Base-by-base conservation (phyloP, 495 filamentous ascomycete genomes). In the Penicillium canariense region DNA sequence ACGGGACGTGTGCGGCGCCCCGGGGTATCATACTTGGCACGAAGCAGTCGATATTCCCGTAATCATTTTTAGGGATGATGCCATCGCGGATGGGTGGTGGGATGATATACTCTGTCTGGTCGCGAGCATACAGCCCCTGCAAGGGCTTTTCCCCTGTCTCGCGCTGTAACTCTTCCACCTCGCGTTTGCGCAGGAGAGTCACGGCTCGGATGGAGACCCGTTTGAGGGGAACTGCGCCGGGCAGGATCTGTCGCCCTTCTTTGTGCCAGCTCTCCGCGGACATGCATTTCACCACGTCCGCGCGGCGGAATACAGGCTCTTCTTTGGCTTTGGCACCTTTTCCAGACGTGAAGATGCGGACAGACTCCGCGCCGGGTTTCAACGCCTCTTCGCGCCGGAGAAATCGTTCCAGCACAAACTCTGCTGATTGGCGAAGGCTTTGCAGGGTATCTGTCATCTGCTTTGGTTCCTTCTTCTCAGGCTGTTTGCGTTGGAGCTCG, bases 211-310 rank as follows among this genome's bases (percentile, higher is more conserved):
- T 89, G 9, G 92, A 90, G 0, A 96, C 94, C 31, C 78, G 79
- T 64, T 99, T 99, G 35, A 96, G 73, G 0, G 93, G 87, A 30
- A 84, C 73, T 53, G 86, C 81, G 18, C 89, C 90, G 0, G 75
- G 63, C 10, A 78, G 81, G 10, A 95, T 79, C 28, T 82, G 84
- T 1, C 92, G 84, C 20, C 94, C 94, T 80, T 97, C 95, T 64
- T 96, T 96, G 63, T 96, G 95, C 95, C 95, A 97, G 40, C 87
- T 95, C 62, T 99, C 94, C 14, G 87, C 86, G n/a, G 87, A 91
- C 62, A 94, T 89, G 66, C 95, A 96, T 53, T 82, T 73, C 4
- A 90, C 82, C 4, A 99, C 83, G 60, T 97, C 92, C 32, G 79
- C 80, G 30, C 92, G 87, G 9, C 77, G 78, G 70, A 84, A 97